phyloP scores from a whole-genome alignment of 495 filamentous ascomycete genomes.

The Aspergillus steynii region DNA sequence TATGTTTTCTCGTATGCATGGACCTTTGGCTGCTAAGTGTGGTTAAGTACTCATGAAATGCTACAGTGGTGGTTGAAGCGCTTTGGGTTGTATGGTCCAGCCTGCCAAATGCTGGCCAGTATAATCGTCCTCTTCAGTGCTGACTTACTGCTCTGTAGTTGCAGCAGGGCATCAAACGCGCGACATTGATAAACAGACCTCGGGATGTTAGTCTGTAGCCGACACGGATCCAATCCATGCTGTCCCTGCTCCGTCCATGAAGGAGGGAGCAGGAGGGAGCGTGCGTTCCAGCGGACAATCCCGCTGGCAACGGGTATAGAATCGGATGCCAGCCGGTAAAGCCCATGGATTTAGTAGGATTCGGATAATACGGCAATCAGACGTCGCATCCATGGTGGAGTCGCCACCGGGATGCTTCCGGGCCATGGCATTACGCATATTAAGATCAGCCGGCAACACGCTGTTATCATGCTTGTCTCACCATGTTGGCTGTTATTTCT shows the following conservation, averaged over 20 bases:
- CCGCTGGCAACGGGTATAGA: conserved; percentile 35
- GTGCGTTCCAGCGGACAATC: conserved; percentile 32
- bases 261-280: conserved; percentile 30
- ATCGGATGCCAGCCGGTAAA: too few relatives aligned
- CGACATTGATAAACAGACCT: conserved; percentile 43
- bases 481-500: not conserved
- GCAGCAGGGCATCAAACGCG: conserved; percentile 46
- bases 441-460: not conserved
- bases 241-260: conserved; percentile 35
- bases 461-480: not conserved
- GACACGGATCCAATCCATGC: conserved; percentile 36
- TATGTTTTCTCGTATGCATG: too few relatives aligned
- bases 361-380: too few relatives aligned
- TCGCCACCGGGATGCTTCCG: conserved; percentile 2
- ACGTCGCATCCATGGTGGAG: too few relatives aligned
- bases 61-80: conserved; percentile 24
- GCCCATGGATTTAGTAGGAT: too few relatives aligned
- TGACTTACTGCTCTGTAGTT: conserved; percentile 32
- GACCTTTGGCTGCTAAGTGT: too few relatives aligned
- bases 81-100: conserved; percentile 19
- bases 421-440: not conserved
- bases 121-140: not conserved
- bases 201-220: conserved; percentile 45
- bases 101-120: conserved; percentile 10
- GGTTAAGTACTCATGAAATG: too few relatives aligned